Evolutionary conservation across 2,329 filamentous ascomycete genomes (phyloP).

Genomic region (Colletotrichum shisoi): DNA sequence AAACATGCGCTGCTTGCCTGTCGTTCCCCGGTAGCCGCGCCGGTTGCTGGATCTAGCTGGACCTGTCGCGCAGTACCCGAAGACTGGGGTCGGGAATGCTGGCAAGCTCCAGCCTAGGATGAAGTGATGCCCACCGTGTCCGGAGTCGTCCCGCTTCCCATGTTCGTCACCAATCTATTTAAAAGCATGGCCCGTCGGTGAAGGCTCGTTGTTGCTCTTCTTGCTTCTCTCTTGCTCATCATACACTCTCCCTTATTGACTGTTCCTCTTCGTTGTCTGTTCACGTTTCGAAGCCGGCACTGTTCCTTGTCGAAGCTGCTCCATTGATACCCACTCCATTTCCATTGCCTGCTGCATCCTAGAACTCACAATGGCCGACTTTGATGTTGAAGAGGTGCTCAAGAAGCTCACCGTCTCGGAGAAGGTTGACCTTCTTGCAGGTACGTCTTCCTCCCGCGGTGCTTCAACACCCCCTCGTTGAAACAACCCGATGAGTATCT

Average conservation of each 20-base stretch:
- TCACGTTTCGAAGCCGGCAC: slow-evolving; percentile 1
- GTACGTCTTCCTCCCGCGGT: slow-evolving; percentile 44
- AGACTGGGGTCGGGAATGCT: neutral
- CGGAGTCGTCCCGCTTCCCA: slow-evolving; percentile 26
- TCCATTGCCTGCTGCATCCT: neutral
- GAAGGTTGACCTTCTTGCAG: slow-evolving; percentile 63
- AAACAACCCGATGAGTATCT: neutral
- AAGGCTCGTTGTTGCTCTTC: neutral
- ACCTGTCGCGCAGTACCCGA: neutral
- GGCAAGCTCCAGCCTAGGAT: neutral
- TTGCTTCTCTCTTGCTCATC: slow-evolving; percentile 3
- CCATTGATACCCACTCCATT: slow-evolving; percentile 9
- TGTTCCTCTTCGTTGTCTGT: slow-evolving; percentile 9
- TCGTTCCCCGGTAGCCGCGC: slow-evolving; percentile 1
- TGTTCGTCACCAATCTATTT: slow-evolving; percentile 29
- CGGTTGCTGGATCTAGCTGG: slow-evolving; percentile 1
- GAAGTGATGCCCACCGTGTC: slow-evolving; percentile 14
- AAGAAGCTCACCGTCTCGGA: slow-evolving; percentile 62
- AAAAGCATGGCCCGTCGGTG: slow-evolving; percentile 15
- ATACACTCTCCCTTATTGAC: slow-evolving; percentile 2
- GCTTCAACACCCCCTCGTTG: neutral
- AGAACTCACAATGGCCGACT: slow-evolving; percentile 49
- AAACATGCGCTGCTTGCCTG: slow-evolving; percentile 20
- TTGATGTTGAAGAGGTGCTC: slow-evolving; percentile 63
- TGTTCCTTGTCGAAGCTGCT: neutral